A percentile compares a stretch with the other conserved stretches of the same genome.
Conservation (phyloP, 306 rosid genomes). For the Vachellia pachyceras region DNA sequence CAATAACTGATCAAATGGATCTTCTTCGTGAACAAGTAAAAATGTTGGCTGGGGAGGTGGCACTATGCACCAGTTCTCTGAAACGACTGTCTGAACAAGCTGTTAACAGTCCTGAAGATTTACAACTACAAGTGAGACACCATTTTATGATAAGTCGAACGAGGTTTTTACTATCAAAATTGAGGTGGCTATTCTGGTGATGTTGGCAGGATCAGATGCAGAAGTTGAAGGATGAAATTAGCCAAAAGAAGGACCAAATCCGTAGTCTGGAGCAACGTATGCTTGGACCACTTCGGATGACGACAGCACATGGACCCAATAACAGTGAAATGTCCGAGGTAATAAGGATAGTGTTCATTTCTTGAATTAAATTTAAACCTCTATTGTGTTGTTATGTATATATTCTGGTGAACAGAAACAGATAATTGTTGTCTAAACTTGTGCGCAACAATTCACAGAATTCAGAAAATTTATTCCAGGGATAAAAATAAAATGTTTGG, state of each 20-base stretch:
- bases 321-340: conserved; percentile 71
- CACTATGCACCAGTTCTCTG: conserved; percentile 79
- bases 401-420: conserved; percentile 19
- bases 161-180: conserved; percentile 30
- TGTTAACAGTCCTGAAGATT: conserved; percentile 66
- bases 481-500: not conserved
- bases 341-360: conserved; percentile 35
- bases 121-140: conserved; percentile 65
- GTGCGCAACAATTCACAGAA: not conserved
- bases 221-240: conserved; percentile 75
- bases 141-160: conserved; percentile 21
- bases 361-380: not conserved
- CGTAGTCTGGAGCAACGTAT: conserved; percentile 75
- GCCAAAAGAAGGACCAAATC: conserved; percentile 81
- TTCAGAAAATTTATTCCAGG: conserved; percentile 4
- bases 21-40: conserved; percentile 87
- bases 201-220: conserved; percentile 66
- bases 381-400: not conserved
- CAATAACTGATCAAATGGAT: conserved; percentile 89
- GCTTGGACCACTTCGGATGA: conserved; percentile 70
- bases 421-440: not conserved
- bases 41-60: conserved; percentile 93
- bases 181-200: conserved; percentile 35
- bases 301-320: conserved; percentile 57
- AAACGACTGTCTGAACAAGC: conserved; percentile 85